phyloP scores from a whole-genome alignment of 192 early-diverging fungal genomes.

The Podila clonocystis region DNA sequence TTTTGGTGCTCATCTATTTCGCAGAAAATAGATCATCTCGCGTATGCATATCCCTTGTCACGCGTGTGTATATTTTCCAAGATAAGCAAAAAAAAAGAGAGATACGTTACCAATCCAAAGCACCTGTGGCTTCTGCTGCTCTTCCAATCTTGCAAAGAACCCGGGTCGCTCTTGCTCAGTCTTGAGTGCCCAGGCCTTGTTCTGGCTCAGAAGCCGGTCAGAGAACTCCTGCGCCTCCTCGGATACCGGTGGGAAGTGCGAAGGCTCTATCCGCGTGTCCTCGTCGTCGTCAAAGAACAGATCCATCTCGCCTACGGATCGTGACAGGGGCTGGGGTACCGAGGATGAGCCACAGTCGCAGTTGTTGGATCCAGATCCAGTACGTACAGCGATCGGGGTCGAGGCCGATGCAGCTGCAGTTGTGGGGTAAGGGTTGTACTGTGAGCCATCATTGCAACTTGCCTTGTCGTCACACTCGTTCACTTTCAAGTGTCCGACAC shows the following conservation, averaged over 20 bases:
- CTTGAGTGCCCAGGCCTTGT: constrained; percentile 70
- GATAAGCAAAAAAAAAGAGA: not conserved
- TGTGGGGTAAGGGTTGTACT: constrained; percentile 6
- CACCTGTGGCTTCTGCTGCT: constrained; percentile 84
- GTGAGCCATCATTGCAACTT: not conserved
- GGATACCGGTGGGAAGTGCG: constrained; percentile 31
- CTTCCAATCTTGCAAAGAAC: constrained; percentile 77
- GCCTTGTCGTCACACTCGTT: not conserved
- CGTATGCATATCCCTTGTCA: not conserved
- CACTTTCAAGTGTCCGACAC: not conserved
- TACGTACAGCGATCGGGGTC: not conserved
- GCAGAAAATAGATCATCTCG: no score
- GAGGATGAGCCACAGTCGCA: not conserved
- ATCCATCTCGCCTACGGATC: not conserved
- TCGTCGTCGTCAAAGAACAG: constrained; percentile 4
- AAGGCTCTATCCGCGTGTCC: not conserved
- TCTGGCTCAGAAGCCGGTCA: constrained; percentile 58
- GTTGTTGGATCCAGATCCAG: not conserved
- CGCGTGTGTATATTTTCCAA: not conserved
- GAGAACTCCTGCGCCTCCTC: constrained; percentile 38
- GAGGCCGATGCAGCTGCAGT: constrained; percentile 10
- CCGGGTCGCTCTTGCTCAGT: constrained; percentile 67
- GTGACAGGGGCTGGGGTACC: not conserved
- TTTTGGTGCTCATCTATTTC: no score
- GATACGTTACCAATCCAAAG: constrained; percentile 81